Evolutionary conservation across 2,329 filamentous ascomycete species (phyloP), one percentile per base, ranked within the genome.

Genomic region (Onygenales sp.): DNA sequence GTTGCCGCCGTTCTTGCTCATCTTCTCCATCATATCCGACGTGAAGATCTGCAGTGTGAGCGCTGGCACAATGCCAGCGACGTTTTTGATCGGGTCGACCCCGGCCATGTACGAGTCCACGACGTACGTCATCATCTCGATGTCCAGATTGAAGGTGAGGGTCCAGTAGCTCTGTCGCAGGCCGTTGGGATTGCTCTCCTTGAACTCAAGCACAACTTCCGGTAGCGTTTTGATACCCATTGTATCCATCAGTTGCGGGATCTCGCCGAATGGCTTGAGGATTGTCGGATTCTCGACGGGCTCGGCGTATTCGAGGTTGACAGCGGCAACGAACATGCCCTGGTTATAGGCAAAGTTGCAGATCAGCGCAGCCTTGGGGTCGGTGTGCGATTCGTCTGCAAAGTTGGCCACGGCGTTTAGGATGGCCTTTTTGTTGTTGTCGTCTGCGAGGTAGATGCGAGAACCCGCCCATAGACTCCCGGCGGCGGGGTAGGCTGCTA

Each of bases 401-500:
- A 68, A 59, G 52, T 68, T 61, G 54, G 63, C 57, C 17, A 71
- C 67, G 5, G 68, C 69, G 10, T 66, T 57, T 13, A 68, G 53
- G 13, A 71, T 53, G 13, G 58, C 53, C 3, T 63, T 54, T 31
- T 69, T 66, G 2, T 64, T 54, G 14, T 64, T 62, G 27, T 57
- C 53, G 4, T 57, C 50, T 27, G 9, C 35, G 36, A 39, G 0
- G 57, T 67, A 73, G 10, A 60, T 55, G 14, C 63, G 62, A 3
- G 63, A 52, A 7, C 71, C 71, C 36, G 70, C 72, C 67, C 71
- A 73, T 50, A 77, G 63, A 2, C 64, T 35, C 10, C 66, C 69
- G 7, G 63, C 67, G 1, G 66, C 62, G 45, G 70, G 67, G 17
- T 49, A 49, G 0, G 72, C 71, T 10, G 63, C 63, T 11, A 77